phyloP scores from a whole-genome alignment of 768 basidiomycete species.

The Boletus speciosus region DNA sequence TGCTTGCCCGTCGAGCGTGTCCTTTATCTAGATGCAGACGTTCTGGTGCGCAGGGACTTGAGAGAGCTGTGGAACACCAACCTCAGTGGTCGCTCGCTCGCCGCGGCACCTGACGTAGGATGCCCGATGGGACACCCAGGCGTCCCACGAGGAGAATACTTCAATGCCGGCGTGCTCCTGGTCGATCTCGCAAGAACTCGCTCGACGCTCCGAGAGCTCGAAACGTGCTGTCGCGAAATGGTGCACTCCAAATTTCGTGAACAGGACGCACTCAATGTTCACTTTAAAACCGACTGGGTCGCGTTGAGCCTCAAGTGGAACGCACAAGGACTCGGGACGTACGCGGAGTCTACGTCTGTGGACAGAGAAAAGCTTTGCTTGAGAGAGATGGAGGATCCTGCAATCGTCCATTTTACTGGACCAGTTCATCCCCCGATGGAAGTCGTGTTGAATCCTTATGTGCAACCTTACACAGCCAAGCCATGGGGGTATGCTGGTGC shows the following conservation, averaged over 20 bases:
- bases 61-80: slow-evolving; percentile 44
- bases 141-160: slow-evolving; percentile 37
- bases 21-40: slow-evolving; percentile 53
- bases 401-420: slow-evolving; percentile 58
- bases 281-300: slow-evolving; percentile 45
- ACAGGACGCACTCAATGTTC: slow-evolving; percentile 50
- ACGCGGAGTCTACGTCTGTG: slow-evolving; percentile 34
- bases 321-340: slow-evolving; percentile 56
- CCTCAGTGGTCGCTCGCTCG: slow-evolving; percentile 40
- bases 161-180: slow-evolving; percentile 55
- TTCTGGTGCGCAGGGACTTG: slow-evolving; percentile 42
- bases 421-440: slow-evolving; percentile 46
- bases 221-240: slow-evolving; percentile 25
- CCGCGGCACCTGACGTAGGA: slow-evolving; percentile 48
- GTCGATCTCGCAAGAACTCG: slow-evolving; percentile 45
- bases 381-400: slow-evolving; percentile 37
- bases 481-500: slow-evolving; percentile 57
- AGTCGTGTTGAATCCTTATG: slow-evolving; percentile 46
- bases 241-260: slow-evolving; percentile 36
- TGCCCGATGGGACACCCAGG: slow-evolving; percentile 44
- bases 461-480: slow-evolving; percentile 53
- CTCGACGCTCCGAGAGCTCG: slow-evolving; percentile 23
- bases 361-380: slow-evolving; percentile 37
- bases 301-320: slow-evolving; percentile 46
- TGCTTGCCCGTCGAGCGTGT: slow-evolving; percentile 48